Conservation (phyloP, 1,284 basidiomycete species). For the Sparassis latifolia region DNA sequence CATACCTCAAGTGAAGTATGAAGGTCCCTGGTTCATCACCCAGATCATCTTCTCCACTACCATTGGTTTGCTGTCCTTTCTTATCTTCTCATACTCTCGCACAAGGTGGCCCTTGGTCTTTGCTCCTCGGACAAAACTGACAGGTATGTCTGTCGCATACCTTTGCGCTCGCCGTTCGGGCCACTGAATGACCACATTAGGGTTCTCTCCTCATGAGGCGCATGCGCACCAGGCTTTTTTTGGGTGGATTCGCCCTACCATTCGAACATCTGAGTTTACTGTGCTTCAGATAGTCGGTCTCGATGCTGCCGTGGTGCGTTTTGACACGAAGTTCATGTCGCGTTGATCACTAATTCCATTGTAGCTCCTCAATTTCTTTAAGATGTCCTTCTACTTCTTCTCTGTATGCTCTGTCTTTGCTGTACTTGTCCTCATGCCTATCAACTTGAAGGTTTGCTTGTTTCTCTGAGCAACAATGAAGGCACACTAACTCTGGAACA, state of each 20-base stretch:
- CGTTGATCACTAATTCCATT: slow-evolving; percentile 1
- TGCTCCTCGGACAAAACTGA: slow-evolving; percentile 89
- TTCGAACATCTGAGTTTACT: slow-evolving; percentile 85
- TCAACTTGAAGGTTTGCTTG: slow-evolving; percentile 73
- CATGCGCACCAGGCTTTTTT: slow-evolving; percentile 83
- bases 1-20: slow-evolving; percentile 51
- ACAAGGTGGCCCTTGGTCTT: slow-evolving; percentile 87
- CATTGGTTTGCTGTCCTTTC: slow-evolving; percentile 77
- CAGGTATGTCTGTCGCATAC: slow-evolving; percentile 47
- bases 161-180: background rate
- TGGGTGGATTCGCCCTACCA: slow-evolving; percentile 93
- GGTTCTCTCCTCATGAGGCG: slow-evolving; percentile 86
- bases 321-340: slow-evolving; percentile 1
- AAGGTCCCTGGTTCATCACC: slow-evolving; percentile 91
- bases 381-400: slow-evolving; percentile 91
- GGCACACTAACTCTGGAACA: slow-evolving; percentile 19
- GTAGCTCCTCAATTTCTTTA: slow-evolving; percentile 90
- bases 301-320: slow-evolving; percentile 84
- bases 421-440: slow-evolving; percentile 77
- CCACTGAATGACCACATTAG: slow-evolving; percentile 30
- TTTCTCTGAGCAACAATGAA: background rate
- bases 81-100: slow-evolving; percentile 84
- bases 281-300: slow-evolving; percentile 96
- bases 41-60: slow-evolving; percentile 76
- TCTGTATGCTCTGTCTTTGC: slow-evolving; percentile 80